Conservation (phyloP, 768 basidiomycete genomes). For the Piloderma croceum region DNA sequence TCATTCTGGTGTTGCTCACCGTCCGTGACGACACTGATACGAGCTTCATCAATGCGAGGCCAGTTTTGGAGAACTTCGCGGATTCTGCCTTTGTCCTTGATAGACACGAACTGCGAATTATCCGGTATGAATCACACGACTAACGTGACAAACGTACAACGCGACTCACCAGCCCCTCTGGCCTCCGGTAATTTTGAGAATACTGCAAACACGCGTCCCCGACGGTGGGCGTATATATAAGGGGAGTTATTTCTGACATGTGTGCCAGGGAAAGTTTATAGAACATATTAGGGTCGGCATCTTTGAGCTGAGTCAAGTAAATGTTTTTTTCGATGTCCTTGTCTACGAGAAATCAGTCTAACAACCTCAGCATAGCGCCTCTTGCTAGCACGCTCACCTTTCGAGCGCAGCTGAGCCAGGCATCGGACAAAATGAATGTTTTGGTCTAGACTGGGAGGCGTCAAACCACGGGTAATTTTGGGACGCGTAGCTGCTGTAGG, state of each 20-base stretch:
- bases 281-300: slow-evolving; percentile 68
- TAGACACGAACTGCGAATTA: slow-evolving; percentile 57
- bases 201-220: slow-evolving; percentile 87
- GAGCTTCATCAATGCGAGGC: slow-evolving; percentile 67
- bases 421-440: slow-evolving; percentile 52
- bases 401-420: slow-evolving; percentile 67
- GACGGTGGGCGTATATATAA: slow-evolving; percentile 43
- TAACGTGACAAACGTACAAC: slow-evolving; percentile 3
- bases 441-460: slow-evolving; percentile 54
- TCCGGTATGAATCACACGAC: slow-evolving; percentile 9
- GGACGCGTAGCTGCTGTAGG: too few species aligned
- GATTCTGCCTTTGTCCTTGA: slow-evolving; percentile 81
- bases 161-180: slow-evolving; percentile 61
- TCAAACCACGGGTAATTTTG: slow-evolving; percentile 38
- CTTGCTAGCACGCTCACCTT: too few species aligned
- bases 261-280: slow-evolving; percentile 69
- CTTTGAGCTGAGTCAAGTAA: slow-evolving; percentile 71
- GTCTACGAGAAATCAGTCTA: too few species aligned
- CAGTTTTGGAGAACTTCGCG: slow-evolving; percentile 63
- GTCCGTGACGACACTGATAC: slow-evolving; percentile 90
- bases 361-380: too few species aligned
- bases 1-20: slow-evolving; percentile 43
- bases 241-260: slow-evolving; percentile 54
- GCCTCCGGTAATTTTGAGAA: slow-evolving; percentile 69
- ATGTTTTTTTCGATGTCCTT: slow-evolving; percentile 79